phyloP scores from a whole-genome alignment of 768 basidiomycete species.

The Trametopsis cervina region DNA sequence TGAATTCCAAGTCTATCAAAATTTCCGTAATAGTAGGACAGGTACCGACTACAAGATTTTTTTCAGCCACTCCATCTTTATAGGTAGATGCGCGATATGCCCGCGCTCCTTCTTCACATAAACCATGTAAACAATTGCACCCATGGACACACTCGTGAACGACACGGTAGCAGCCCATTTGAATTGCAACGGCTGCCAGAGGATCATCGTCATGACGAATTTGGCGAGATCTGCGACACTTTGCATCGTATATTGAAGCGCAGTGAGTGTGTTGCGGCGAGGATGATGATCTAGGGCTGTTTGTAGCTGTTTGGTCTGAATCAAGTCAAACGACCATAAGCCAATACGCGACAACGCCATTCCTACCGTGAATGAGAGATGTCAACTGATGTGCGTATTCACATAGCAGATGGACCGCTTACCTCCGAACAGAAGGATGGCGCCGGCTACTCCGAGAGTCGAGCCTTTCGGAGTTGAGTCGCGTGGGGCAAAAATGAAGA shows the following conservation, averaged over 20 bases:
- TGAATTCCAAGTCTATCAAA: no score
- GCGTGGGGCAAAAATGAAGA: constrained; percentile 26
- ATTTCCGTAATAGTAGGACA: no score
- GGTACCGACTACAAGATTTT: neutral
- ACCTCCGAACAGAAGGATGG: constrained; percentile 36
- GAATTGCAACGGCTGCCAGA: constrained; percentile 28
- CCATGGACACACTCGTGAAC: constrained; percentile 24
- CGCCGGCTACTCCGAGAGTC: constrained; percentile 27
- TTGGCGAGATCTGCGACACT: constrained; percentile 25
- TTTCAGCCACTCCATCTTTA: neutral
- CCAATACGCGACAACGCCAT: constrained; percentile 42
- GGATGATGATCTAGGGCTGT: constrained; percentile 36
- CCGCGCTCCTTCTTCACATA: constrained; percentile 28
- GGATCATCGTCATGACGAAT: constrained; percentile 29
- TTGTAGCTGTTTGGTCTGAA: constrained; percentile 44
- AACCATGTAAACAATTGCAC: constrained; percentile 24
- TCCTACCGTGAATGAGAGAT: constrained; percentile 23
- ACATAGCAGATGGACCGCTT: constrained; percentile 2
- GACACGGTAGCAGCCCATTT: constrained; percentile 29
- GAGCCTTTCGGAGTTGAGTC: constrained; percentile 11
- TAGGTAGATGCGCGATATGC: constrained; percentile 22
- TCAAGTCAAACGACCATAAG: constrained; percentile 47
- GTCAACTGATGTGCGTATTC: neutral
- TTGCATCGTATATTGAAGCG: constrained; percentile 30
- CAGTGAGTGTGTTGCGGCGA: constrained; percentile 35